Evolutionary conservation across 208 protist genomes (phyloP).

Genomic region (Tritrichomonas foetus): DNA sequence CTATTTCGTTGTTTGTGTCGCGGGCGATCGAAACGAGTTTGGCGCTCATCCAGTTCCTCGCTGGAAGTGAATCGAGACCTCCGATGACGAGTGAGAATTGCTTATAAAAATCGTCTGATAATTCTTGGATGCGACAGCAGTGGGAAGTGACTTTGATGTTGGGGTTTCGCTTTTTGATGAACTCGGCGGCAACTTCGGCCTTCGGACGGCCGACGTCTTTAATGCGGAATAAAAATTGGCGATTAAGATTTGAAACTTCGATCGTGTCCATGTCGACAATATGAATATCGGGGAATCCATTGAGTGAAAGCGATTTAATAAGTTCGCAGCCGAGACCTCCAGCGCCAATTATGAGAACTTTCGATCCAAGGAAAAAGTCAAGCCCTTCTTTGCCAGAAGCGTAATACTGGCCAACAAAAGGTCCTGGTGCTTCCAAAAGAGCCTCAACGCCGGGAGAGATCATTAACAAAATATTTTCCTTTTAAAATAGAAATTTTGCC

Average conservation of each 20-base stretch:
- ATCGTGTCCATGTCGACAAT: slow-evolving; percentile 88
- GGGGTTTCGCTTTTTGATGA: slow-evolving; percentile 70
- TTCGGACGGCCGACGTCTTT: slow-evolving; percentile 69
- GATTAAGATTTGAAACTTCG: slow-evolving; percentile 80
- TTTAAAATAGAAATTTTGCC: no score
- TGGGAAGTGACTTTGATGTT: slow-evolving; percentile 71
- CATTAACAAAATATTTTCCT: no score
- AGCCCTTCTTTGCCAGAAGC: no score
- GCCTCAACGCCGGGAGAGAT: no score
- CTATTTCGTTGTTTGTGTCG: slow-evolving; percentile 53
- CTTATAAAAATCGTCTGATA: slow-evolving; percentile 45
- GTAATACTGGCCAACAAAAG: no score
- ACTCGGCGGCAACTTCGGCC: slow-evolving; percentile 68
- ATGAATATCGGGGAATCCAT: slow-evolving; percentile 68
- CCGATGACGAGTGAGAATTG: slow-evolving; percentile 48
- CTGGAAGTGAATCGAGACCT: slow-evolving; percentile 53
- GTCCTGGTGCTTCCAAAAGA: no score
- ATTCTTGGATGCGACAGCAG: slow-evolving; percentile 50
- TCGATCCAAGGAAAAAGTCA: no score
- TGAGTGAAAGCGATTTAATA: slow-evolving; percentile 75
- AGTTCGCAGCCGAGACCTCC: slow-evolving; percentile 83
- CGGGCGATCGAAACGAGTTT: neutral
- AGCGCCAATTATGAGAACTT: slow-evolving; percentile 74
- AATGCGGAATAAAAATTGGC: slow-evolving; percentile 78
- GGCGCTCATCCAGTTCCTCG: slow-evolving; percentile 85